Evolutionary conservation across 768 basidiomycete genomes (phyloP).

Genomic region (Trametes cingulata): DNA sequence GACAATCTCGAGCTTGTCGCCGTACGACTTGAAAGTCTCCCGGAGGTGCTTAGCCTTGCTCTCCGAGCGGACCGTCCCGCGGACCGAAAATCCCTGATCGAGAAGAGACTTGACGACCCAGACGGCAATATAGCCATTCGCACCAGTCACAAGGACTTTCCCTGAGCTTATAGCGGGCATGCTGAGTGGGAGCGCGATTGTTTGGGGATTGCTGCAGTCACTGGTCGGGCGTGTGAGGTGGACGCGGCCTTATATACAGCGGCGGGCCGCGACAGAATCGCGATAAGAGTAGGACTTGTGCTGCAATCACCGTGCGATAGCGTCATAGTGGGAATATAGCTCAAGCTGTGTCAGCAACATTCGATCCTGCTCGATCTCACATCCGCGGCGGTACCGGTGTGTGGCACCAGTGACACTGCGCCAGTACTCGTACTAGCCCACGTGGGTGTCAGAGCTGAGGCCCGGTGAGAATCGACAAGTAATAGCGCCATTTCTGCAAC

Average conservation of each 20-base stretch:
- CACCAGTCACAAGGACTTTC: slow-evolving; percentile 56
- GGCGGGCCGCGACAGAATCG: background rate
- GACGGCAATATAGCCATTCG: slow-evolving; percentile 59
- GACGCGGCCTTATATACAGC: background rate
- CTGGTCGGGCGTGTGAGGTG: too few relatives aligned
- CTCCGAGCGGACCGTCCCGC: slow-evolving; percentile 64
- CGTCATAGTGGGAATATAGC: background rate
- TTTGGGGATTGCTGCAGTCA: too few relatives aligned
- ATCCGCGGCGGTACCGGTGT: too few relatives aligned
- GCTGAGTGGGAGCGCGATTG: background rate
- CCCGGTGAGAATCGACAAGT: too few relatives aligned
- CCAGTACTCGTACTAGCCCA: too few relatives aligned
- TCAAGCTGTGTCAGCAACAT: background rate
- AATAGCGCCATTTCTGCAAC: too few relatives aligned
- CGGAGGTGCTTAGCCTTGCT: slow-evolving; percentile 61
- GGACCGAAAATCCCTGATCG: slow-evolving; percentile 60
- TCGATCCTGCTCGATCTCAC: too few relatives aligned
- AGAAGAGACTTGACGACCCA: slow-evolving; percentile 61
- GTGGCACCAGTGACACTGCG: too few relatives aligned
- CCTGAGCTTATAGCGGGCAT: slow-evolving; percentile 40
- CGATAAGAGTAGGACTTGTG: too few relatives aligned
- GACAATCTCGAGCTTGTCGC: slow-evolving; percentile 60
- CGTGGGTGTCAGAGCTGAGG: too few relatives aligned
- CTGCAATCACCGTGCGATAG: slow-evolving; percentile 1
- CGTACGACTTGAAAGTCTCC: slow-evolving; percentile 53